Evolutionary conservation across 2,329 filamentous ascomycete species (phyloP).

Genomic region (Penicillium palitans): DNA sequence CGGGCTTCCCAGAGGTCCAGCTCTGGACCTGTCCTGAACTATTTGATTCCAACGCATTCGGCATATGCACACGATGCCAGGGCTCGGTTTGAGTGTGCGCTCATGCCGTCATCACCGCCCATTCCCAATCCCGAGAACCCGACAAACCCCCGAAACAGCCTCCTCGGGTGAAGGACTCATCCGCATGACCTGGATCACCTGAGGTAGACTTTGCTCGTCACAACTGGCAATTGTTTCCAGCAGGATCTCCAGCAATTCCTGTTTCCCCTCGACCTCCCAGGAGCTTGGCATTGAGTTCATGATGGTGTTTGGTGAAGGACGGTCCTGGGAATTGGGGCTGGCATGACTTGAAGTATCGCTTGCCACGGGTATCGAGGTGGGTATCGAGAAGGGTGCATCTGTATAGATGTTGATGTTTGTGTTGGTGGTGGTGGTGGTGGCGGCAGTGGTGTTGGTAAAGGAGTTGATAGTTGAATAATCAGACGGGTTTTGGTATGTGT

Average conservation of each 20-base stretch:
- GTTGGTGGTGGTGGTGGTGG: neutral
- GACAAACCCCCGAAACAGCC: slow-evolving; percentile 29
- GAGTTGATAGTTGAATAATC: slow-evolving; percentile 5
- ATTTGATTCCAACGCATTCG: neutral
- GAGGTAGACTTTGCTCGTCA: slow-evolving; percentile 27
- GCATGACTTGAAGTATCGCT: neutral
- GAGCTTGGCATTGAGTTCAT: slow-evolving; percentile 19
- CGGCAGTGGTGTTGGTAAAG: neutral
- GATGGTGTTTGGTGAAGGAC: slow-evolving; percentile 5
- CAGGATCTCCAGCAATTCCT: slow-evolving; percentile 26
- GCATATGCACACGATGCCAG: too few relatives aligned
- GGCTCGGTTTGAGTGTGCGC: neutral
- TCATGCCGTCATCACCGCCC: neutral
- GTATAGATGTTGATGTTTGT: neutral
- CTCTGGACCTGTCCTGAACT: neutral
- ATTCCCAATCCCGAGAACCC: slow-evolving; percentile 21
- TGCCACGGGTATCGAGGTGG: neutral
- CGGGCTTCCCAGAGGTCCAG: neutral
- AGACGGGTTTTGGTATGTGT: neutral
- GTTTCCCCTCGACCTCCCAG: slow-evolving; percentile 29
- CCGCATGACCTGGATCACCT: slow-evolving; percentile 31
- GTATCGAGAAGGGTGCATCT: neutral
- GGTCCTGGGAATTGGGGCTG: neutral
- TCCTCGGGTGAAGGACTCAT: slow-evolving; percentile 31
- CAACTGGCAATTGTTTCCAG: slow-evolving; percentile 31